Evolutionary conservation across 2,329 filamentous ascomycete species (phyloP), one percentile per base, ranked within the genome.

Genomic region (Ophiosphaerella herpotricha): DNA sequence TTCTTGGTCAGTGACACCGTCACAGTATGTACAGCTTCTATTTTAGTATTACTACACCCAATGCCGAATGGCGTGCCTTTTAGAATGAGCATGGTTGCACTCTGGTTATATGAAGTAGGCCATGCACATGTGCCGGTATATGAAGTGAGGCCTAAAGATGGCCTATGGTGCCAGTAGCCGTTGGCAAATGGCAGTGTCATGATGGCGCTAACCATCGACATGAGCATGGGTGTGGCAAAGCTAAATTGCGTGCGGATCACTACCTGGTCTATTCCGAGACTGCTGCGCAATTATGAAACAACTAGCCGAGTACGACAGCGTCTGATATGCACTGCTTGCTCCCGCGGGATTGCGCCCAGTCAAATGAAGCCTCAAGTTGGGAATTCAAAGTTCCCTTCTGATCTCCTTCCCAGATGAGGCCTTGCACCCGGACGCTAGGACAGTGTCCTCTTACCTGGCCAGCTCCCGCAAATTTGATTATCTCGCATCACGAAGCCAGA

Each of bases 31-130:
- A 37, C 51, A 55, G 43, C 39, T 58, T 51, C 52, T 48, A 46
- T 39, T 34, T 50, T 46, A 40, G 53, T 48, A 48, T 48, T 52
- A 57, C 42, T 51, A 54, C 37, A 35, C 43, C 38, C 21, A 37
- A 42, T 41, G 38, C 32, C 37, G 45, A 37, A 47, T 12, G 31
- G 31, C 7, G 34, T 41, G 39, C 45, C 41, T 41, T 41, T 32
- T 47, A 14, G 31, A 36, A 26, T 36, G 31, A 29, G 47, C 35
- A 29, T 40, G 34, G 9, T 13, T 48, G 39, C 38, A 36, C 29
- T 21, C n/a, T n/a, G 14, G 26, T 29, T 6, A 41, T 41, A 31
- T 46, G 7, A 29, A 29, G 11, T 11, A 50, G 16, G 32, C 23
- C 26, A 40, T 44, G 23, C 34, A 18, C 38, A 32, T 45, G 45